Base-by-base conservation (phyloP, 2,329 filamentous ascomycete species). In the Coniochaeta hoffmannii region DNA sequence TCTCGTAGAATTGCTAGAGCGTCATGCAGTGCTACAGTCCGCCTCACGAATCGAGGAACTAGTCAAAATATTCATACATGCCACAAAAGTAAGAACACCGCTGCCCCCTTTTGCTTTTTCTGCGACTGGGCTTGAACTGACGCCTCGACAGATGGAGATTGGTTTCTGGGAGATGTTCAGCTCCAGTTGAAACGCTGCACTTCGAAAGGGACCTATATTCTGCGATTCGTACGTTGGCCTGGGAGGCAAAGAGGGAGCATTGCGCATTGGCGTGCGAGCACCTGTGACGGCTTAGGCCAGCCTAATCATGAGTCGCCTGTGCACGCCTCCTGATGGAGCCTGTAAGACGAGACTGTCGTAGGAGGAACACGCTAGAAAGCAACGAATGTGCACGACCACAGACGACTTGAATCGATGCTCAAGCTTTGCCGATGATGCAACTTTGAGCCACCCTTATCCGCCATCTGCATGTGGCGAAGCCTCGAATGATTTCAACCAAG, bases 1-100 rank as follows among this genome's bases (percentile, higher is more conserved):
- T 15, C 41, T 46, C 41, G 8, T 59, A 88, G 88, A 82, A 58
- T 71, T 95, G 30, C 77, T 97, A 9, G 93, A 97, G 69, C 81
- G 82, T 61, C 80, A 91, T 65, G 85, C 88, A 15, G 73, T 79
- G n/a, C 73, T 83, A 51, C 88, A 93, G 62, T 92, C 89, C 2
- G 84, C 87, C 0, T 76, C 76, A 35, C 78, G 90, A 44, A 81
- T 97, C 56, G 90, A 96, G 63, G 88, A 96, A 66, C 73, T 97
- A 52, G 83, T 93, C 49, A 78, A 82, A 60, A 90, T 97, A 53
- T 97, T 97, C 66, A 83, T 91, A 50, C 87, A 91, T 62, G 90
- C 88, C n/a, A 95, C 90, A 15, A 88, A 86, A 76, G 88, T 90
- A 69, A 71, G 79, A 32, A 28, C 2, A 46, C 24, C 19, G 19